phyloP scores from a whole-genome alignment of 78 protist species.

The Dictyostelium intermedium region DNA sequence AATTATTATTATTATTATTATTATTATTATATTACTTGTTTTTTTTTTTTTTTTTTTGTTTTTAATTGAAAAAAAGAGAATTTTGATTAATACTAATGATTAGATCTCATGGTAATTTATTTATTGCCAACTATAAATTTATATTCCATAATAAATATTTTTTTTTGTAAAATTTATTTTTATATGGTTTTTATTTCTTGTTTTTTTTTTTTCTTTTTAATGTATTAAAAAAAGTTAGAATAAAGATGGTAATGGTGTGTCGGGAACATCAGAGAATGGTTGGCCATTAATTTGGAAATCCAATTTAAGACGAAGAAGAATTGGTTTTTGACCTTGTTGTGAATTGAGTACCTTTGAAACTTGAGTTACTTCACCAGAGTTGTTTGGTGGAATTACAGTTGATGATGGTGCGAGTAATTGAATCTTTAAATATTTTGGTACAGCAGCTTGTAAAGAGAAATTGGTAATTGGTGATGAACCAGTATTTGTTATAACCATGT shows the following conservation, averaged over 20 bases:
- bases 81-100: no score
- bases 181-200: background rate
- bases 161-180: background rate
- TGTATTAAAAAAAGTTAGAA: conserved; percentile 19
- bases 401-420: conserved; percentile 75
- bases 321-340: conserved; percentile 78
- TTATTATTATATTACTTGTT: no score
- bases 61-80: no score
- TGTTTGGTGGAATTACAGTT: conserved; percentile 51
- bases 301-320: conserved; percentile 45
- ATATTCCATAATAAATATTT: background rate
- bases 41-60: background rate
- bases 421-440: conserved; percentile 82
- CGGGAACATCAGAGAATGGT: conserved; percentile 28
- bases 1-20: no score
- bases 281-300: conserved; percentile 42
- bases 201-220: background rate
- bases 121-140: no score
- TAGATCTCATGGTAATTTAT: no score
- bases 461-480: conserved; percentile 60
- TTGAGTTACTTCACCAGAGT: conserved; percentile 57
- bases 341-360: conserved; percentile 40
- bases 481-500: conserved; percentile 51
- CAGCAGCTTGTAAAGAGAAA: conserved; percentile 87
- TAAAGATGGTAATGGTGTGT: conserved; percentile 73